Evolutionary conservation across 345 rosid species (phyloP).

Genomic region (Lagerstroemia speciosa): DNA sequence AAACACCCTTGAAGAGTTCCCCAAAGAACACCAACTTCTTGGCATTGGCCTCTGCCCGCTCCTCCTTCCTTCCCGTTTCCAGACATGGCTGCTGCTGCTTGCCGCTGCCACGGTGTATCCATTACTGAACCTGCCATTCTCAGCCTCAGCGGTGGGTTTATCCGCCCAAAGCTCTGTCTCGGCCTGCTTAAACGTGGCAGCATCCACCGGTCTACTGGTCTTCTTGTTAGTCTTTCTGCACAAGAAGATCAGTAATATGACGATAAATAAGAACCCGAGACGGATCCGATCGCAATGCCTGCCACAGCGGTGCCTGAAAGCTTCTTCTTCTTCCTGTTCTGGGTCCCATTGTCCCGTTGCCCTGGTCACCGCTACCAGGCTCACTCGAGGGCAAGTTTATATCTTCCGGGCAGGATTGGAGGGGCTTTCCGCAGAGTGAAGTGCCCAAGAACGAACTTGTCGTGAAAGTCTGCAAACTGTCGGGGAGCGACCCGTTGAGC

Average conservation of each 20-base stretch:
- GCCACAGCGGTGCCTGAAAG: constrained; percentile 83
- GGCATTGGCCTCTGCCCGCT: constrained; percentile 19
- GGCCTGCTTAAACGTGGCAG: constrained; percentile 50
- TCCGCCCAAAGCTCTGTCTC: constrained; percentile 45
- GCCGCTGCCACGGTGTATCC: constrained; percentile 31
- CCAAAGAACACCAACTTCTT: constrained; percentile 76
- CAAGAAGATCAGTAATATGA: constrained; percentile 42
- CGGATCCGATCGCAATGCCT: constrained; percentile 76
- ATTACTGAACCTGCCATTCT: constrained; percentile 27
- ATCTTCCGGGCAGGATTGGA: constrained; percentile 21
- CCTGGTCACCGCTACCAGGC: constrained; percentile 7
- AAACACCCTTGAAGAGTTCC: constrained; percentile 55
- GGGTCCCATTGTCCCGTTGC: constrained; percentile 13
- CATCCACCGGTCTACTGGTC: constrained; percentile 53
- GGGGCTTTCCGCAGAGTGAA: constrained; percentile 77
- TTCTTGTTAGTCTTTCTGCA: constrained; percentile 46
- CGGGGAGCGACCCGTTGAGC: constrained; percentile 77
- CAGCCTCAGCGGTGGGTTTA: constrained; percentile 37
- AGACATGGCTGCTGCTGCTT: constrained; percentile 32
- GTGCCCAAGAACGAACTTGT: constrained; percentile 54
- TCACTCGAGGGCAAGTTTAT: constrained; percentile 47
- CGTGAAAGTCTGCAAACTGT: constrained; percentile 28
- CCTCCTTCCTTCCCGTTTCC: constrained; percentile 31
- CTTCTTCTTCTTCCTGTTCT: constrained; percentile 25
- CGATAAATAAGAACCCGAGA: constrained; percentile 46